Evolutionary conservation across 345 rosid species (phyloP).

Genomic region (Cochlearia excelsa): DNA sequence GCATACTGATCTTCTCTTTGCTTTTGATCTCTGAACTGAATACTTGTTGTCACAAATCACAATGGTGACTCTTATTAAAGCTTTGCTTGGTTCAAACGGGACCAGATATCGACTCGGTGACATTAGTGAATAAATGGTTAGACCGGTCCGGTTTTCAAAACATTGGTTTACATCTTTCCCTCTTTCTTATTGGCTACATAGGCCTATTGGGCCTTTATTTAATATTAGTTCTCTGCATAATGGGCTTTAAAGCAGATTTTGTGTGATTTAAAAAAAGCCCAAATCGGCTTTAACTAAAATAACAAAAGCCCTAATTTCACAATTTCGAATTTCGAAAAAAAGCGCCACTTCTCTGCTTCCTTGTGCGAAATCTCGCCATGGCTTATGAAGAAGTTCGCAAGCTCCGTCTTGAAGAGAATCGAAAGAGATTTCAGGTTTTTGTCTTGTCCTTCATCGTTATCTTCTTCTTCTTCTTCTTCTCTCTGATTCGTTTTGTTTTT

Average conservation of each 20-base stretch:
- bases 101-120: no score
- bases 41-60: no score
- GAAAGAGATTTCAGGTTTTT: conserved; percentile 44
- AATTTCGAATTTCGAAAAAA: conserved; percentile 12
- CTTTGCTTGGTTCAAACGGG: no score
- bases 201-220: no score
- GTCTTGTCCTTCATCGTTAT: background rate
- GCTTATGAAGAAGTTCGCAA: conserved; percentile 49
- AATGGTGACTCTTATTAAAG: no score
- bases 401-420: conserved; percentile 47
- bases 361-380: conserved; percentile 5
- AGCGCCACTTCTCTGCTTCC: conserved; percentile 13
- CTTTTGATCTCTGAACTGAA: background rate
- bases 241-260: no score
- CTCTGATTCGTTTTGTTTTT: background rate
- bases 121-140: no score
- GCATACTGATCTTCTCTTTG: conserved; percentile 2
- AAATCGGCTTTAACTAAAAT: background rate
- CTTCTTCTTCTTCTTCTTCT: background rate
- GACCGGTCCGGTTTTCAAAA: no score
- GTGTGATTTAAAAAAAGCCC: background rate
- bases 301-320: no score
- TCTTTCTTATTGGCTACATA: no score
- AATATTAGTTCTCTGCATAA: no score
- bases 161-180: no score